Evolutionary conservation across 2,329 filamentous ascomycete species (phyloP), one percentile per base, ranked within the genome.

Genomic region (Fusarium circinatum): DNA sequence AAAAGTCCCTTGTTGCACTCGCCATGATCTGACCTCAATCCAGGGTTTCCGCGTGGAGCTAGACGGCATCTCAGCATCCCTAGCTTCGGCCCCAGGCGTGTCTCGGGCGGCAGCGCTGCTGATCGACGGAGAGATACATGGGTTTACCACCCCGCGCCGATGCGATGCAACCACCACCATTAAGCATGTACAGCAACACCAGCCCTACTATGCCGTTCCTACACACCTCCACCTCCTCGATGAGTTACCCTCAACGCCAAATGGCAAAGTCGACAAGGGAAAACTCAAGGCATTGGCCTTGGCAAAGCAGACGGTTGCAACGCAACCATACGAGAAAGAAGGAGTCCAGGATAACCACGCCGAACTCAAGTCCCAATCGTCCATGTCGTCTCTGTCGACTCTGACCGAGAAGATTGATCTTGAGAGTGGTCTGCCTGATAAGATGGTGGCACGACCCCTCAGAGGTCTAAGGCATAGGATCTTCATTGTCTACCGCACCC

Each of bases 1-100:
- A 28, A 32, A 52, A 11, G 38, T 56, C 34, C 42, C 20, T n/a
- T 36, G 28, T 30, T 45, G n/a, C 49, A 28, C 42, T 51, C 14
- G 7, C 26, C 54, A 47, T 24, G 26, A 41, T 36, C 65, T 63
- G 51, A 75, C 39, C n/a, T 57, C 8, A n/a, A 18, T 64, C 22
- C 59, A 83, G 84, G 89, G 89, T 13, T 90, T 90, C 77, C 87
- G 89, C 30, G 87, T 91, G 51, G 89, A 91, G 78, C 85, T 91
- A 15, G 89, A 90, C 62, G 87, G 89, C 41, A 85, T 91, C 34
- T 84, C 88, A 4, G 80, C 84, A n/a, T 85, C 85, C 18, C 82
- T 88, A 63, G 85, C 84, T 71, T 81, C 83, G 47, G 84, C 83
- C 28, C 81, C 85, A 1, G 83, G 82, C 5, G 84, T 90, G 36